Base-by-base conservation (phyloP, 2,329 filamentous ascomycete species). In the Pestalotiopsis sp. region DNA sequence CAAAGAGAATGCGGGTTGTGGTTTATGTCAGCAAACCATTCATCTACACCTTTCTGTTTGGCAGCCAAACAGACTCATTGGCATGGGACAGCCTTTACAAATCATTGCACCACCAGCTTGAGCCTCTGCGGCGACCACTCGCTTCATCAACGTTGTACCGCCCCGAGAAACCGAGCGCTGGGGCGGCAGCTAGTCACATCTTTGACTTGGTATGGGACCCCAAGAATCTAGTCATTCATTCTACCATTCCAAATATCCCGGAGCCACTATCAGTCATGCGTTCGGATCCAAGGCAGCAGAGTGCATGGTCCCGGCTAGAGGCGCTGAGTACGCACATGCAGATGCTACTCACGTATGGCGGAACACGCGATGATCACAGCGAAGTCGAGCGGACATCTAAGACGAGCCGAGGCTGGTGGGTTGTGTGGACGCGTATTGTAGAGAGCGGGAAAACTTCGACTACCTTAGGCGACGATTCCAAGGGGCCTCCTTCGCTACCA, bases 21-120 rank as follows among this genome's bases (percentile, higher is more conserved):
- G 87, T 94, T 64, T 95, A 94, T 75, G 87, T 91, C 60, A 89
- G 90, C 77, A 87, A 86, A 27, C 93, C 93, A 0, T 95, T 95
- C 79, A 87, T 95, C 62, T 95, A 93, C 77, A 88, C 91, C 1
- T 91, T 96, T 70, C 82, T 96, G 4, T 95, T 95, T 78, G 81
- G 86, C 62, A 81, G 86, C 57, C 84, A 84, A 61, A 91, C 91
- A 6, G 84, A 88, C 66, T 87, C 89, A 1, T 78, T 91, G 2
- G 85, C 85, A 4, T 86, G 83, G 77, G 82, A 86, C n/a, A 74
- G 81, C 0, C 79, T 91, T 7, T 91, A 91, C 75, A 84, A 84
- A 60, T 87, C 86, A 1, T 79, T 92, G 25, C 89, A 91, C 73
- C 80, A 86, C 70, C 89, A 92, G 73, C 83, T 92, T 13, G 80